phyloP scores from a whole-genome alignment of 2,329 filamentous ascomycete species.

The Aspergillus glaucus region DNA sequence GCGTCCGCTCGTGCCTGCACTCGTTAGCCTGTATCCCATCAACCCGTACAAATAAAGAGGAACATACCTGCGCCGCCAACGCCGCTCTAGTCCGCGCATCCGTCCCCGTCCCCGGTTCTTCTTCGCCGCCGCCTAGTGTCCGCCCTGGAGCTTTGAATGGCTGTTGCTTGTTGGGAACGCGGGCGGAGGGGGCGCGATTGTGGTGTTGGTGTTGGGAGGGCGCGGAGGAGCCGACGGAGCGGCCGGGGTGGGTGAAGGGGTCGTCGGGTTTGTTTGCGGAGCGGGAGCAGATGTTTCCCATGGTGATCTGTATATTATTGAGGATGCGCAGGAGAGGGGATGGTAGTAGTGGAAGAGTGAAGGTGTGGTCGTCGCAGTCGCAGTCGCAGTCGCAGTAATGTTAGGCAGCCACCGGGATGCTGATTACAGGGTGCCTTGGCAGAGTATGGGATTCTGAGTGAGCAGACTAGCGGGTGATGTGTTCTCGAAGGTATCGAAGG shows the following conservation, averaged over 20 bases:
- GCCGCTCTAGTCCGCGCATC: conserved; percentile 70
- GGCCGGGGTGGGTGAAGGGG: conserved; percentile 66
- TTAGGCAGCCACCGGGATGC: too few relatives aligned
- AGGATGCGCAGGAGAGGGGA: too few relatives aligned
- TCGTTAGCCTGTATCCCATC: not conserved
- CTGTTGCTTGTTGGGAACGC: conserved; percentile 32
- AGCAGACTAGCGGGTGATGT: too few relatives aligned
- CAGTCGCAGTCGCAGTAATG: too few relatives aligned
- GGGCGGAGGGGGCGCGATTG: conserved; percentile 43
- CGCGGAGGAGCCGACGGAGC: conserved; percentile 55
- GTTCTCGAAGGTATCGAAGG: too few relatives aligned
- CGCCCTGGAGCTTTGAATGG: conserved; percentile 48
- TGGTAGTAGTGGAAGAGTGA: too few relatives aligned
- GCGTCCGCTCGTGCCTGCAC: conserved; percentile 59
- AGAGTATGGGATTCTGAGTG: too few relatives aligned
- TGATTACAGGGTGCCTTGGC: too few relatives aligned
- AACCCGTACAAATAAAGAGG: not conserved
- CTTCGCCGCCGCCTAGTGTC: conserved; percentile 55
- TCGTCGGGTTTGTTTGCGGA: conserved; percentile 54
- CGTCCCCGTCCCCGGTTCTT: conserved; percentile 5
- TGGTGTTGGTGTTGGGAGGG: conserved; percentile 28
- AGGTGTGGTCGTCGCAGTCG: too few relatives aligned
- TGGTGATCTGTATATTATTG: conserved; percentile 35
- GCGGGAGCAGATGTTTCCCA: conserved; percentile 87
- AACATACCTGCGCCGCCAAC: conserved; percentile 72